phyloP scores from a whole-genome alignment of 78 protist species.

The Polysphondylium violaceum region DNA sequence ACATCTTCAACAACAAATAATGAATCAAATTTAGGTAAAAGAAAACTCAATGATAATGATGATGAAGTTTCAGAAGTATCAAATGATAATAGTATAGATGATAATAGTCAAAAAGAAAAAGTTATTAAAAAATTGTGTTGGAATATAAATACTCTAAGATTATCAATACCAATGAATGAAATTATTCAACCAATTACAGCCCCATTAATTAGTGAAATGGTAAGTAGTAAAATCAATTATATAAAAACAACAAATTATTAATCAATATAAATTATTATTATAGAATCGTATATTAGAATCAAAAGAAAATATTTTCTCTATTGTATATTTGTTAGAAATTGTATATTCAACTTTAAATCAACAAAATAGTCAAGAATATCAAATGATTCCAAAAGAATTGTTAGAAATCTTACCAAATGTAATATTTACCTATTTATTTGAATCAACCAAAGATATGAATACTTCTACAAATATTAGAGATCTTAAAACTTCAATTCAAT shows the following conservation, averaged over 20 bases:
- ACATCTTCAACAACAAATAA: neutral
- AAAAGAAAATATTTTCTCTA: neutral
- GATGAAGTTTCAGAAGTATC: neutral
- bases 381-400: neutral
- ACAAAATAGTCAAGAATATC: neutral
- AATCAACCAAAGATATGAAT: neutral
- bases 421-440: neutral
- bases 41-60: neutral
- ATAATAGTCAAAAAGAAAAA: conserved; percentile 3
- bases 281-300: neutral
- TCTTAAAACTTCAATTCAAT: neutral
- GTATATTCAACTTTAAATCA: conserved; percentile 15
- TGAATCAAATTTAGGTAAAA: neutral
- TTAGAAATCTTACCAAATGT: neutral
- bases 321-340: conserved; percentile 12
- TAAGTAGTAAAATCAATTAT: neutral
- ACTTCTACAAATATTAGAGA: neutral
- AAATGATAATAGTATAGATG: neutral
- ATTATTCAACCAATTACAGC: conserved; percentile 29
- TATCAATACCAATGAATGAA: conserved; percentile 18
- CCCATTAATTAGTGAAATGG: conserved; percentile 31
- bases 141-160: conserved; percentile 36
- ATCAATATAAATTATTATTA: neutral
- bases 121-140: conserved; percentile 30
- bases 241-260: neutral